A percentile compares a stretch with the other conserved stretches of the same genome.
phyloP scores from a whole-genome alignment of 1,139 yeast genomes.

The Magnusiomyces starmeri region DNA sequence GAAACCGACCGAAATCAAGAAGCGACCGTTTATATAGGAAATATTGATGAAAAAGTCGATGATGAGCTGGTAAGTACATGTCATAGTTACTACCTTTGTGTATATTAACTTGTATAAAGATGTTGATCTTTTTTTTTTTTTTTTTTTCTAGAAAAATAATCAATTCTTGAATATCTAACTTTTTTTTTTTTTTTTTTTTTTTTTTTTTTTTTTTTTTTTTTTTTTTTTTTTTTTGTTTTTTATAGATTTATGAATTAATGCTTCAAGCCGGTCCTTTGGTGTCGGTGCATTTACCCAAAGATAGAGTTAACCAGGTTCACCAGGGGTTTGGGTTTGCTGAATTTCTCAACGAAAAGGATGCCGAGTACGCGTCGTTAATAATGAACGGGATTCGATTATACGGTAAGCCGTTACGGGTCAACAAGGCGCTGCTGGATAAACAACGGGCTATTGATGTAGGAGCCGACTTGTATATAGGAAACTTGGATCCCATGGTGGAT shows the following conservation, averaged over 20 bases:
- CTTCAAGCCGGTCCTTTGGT: constrained; percentile 78
- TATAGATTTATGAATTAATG: constrained; percentile 66
- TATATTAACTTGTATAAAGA: neutral
- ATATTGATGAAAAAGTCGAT: constrained; percentile 65
- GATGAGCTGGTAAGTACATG: constrained; percentile 37
- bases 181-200: no score
- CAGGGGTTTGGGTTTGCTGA: constrained; percentile 91
- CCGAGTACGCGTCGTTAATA: constrained; percentile 60
- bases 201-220: constrained; percentile 23
- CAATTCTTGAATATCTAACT: no score
- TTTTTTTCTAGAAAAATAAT: no score
- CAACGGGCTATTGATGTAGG: constrained; percentile 47
- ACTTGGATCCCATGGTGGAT: constrained; percentile 64
- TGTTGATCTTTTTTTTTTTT: neutral
- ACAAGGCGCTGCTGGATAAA: constrained; percentile 40
- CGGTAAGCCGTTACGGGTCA: constrained; percentile 58
- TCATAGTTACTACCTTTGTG: constrained; percentile 3
- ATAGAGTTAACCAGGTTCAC: constrained; percentile 58
- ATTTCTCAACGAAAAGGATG: constrained; percentile 52
- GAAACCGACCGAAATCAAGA: constrained; percentile 45
- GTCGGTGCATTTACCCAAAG: constrained; percentile 69
- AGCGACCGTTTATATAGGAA: constrained; percentile 75
- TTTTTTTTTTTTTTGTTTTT: constrained; percentile 3
- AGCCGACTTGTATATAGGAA: constrained; percentile 69
- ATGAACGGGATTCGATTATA: constrained; percentile 57